Conservation (phyloP, 129 eudicot genomes). For the Chrysanthemum seticuspe region DNA sequence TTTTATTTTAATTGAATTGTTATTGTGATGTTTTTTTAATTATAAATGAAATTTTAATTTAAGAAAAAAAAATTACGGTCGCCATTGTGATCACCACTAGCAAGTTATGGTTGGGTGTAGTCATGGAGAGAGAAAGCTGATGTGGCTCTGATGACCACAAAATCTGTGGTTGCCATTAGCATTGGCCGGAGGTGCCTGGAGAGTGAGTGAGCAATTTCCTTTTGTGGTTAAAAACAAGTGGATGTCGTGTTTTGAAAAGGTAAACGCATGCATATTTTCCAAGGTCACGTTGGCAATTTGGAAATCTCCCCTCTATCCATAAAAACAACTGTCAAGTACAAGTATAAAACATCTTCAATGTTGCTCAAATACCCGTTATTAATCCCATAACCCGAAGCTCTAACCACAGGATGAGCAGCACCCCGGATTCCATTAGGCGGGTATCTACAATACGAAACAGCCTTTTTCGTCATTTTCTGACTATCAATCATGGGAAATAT, state of each 20-base stretch:
- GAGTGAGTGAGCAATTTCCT: conserved; percentile 37
- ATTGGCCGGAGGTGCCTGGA: conserved; percentile 20
- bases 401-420: conserved; percentile 69
- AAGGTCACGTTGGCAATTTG: background rate
- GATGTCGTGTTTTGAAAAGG: conserved; percentile 6
- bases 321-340: too few relatives aligned
- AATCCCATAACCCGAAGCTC: conserved; percentile 83
- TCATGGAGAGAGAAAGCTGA: too few relatives aligned
- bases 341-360: conserved; percentile 43
- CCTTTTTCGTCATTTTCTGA: conserved; percentile 60
- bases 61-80: too few relatives aligned
- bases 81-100: too few relatives aligned
- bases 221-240: background rate
- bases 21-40: too few relatives aligned
- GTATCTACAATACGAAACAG: conserved; percentile 80
- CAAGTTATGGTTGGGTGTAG: too few relatives aligned
- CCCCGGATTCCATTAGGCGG: conserved; percentile 77
- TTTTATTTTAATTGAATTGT: too few relatives aligned
- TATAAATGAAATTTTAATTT: too few relatives aligned
- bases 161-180: too few relatives aligned
- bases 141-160: too few relatives aligned
- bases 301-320: too few relatives aligned
- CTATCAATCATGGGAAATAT: conserved; percentile 95
- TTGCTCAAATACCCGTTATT: conserved; percentile 61
- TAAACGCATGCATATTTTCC: conserved; percentile 17